These are phyloP conservation scores for Diplodia scrobiculata DNA, from an alignment of 2,329 filamentous ascomycete species.

Conservation along the genomic window DNA sequence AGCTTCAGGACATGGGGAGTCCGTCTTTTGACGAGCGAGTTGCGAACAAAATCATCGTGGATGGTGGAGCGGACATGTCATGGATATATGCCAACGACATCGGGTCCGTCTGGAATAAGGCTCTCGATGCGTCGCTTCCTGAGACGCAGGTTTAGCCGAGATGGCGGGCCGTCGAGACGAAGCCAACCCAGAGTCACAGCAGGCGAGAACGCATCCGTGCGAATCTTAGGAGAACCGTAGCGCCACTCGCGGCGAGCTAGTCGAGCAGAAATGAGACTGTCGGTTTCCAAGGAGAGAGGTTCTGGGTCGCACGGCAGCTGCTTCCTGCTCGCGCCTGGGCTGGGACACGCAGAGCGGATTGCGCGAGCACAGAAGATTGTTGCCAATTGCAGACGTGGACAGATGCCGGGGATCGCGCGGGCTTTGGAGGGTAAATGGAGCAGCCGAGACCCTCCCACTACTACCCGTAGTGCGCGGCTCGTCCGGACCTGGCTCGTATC, in stretches of 20 bases:
- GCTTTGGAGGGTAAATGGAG: background rate
- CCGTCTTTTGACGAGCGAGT: conserved; percentile 37
- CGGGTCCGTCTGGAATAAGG: conserved; percentile 40
- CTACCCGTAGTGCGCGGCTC: conserved; percentile 15
- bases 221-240: background rate
- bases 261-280: background rate
- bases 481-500: conserved; percentile 23
- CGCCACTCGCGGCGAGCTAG: background rate
- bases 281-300: background rate
- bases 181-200: background rate
- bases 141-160: conserved; percentile 19
- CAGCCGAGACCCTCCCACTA: conserved; percentile 6
- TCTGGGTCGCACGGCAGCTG: background rate
- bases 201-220: conserved; percentile 2
- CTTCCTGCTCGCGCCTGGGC: background rate
- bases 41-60: conserved; percentile 38
- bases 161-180: background rate
- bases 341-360: background rate
- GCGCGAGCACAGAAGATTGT: conserved; percentile 2
- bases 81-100: conserved; percentile 52
- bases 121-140: conserved; percentile 7
- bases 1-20: conserved; percentile 31
- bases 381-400: background rate
- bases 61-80: conserved; percentile 41
- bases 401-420: background rate